Percentiles rank a stretch among this genome's conserved stretches.
Conservation (phyloP, 2,329 filamentous ascomycete species). For the Arthrobotrys iridis region DNA sequence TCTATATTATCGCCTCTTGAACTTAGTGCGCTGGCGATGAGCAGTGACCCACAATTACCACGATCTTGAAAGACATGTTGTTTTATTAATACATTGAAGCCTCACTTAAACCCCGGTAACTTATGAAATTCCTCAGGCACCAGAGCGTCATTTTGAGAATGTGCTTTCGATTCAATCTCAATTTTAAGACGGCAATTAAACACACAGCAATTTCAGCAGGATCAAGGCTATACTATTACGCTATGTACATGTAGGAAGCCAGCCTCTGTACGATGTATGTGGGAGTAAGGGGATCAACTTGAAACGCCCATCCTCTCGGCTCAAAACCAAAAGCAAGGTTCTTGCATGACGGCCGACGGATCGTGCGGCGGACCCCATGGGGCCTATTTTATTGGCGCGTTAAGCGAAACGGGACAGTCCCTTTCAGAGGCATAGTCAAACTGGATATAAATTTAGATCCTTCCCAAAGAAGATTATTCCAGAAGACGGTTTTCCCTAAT, state of each 20-base stretch:
- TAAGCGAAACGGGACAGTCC: conserved; percentile 54
- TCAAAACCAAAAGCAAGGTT: conserved; percentile 50
- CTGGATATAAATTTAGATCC: conserved; percentile 46
- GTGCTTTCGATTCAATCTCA: not conserved
- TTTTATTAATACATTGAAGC: no score
- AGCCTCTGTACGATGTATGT: conserved; percentile 26
- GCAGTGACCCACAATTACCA: conserved; percentile 20
- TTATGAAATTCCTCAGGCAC: no score
- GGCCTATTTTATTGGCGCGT: conserved; percentile 52
- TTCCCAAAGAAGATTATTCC: conserved; percentile 30
- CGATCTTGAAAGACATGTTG: no score
- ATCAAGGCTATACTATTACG: no score
- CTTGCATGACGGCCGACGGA: conserved; percentile 52
- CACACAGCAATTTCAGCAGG: conserved; percentile 44
- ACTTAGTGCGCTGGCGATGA: conserved; percentile 20
- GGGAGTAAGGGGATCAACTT: conserved; percentile 16
- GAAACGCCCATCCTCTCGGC: conserved; percentile 46
- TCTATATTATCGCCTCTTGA: conserved; percentile 26
- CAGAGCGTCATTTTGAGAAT: no score
- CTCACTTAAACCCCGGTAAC: no score
- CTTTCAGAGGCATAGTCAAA: conserved; percentile 44
- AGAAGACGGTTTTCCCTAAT: conserved; percentile 8
- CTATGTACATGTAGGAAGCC: conserved; percentile 7
- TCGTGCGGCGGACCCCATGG: conserved; percentile 37
- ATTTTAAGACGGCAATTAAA: conserved; percentile 24